phyloP scores from a whole-genome alignment of 2,329 filamentous ascomycete species.

The Trichoderma endophyticum region DNA sequence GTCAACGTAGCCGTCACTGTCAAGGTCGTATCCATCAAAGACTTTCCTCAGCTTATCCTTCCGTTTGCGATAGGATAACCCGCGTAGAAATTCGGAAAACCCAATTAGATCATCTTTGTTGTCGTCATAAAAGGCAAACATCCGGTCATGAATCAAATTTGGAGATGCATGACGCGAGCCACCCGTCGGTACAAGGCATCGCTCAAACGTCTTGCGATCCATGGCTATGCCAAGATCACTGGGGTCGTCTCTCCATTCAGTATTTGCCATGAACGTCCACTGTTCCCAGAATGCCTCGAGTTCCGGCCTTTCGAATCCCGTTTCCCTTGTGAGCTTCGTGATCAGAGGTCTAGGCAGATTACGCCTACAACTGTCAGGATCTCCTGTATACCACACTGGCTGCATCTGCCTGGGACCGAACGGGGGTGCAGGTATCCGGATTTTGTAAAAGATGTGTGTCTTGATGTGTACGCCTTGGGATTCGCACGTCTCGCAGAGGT shows the following conservation, averaged over 20 bases:
- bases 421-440: conserved; percentile 82
- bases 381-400: conserved; percentile 83
- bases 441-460: conserved; percentile 96
- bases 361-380: conserved; percentile 68
- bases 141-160: conserved; percentile 90
- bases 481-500: conserved; percentile 93
- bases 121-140: conserved; percentile 95
- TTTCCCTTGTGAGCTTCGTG: conserved; percentile 65
- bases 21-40: conserved; percentile 88
- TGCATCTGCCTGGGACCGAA: conserved; percentile 78
- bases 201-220: conserved; percentile 88
- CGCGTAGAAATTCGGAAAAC: conserved; percentile 87
- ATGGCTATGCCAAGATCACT: conserved; percentile 77
- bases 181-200: conserved; percentile 82
- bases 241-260: conserved; percentile 78
- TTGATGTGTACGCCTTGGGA: conserved; percentile 73
- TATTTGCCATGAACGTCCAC: conserved; percentile 89
- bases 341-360: conserved; percentile 66
- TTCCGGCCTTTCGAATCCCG: conserved; percentile 79
- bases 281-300: conserved; percentile 95
- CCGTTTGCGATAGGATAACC: conserved; percentile 66
- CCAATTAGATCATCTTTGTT: conserved; percentile 86
- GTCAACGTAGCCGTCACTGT: conserved; percentile 80
- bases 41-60: conserved; percentile 70
- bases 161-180: conserved; percentile 73